Base-by-base conservation (phyloP, 2,329 filamentous ascomycete species). In the Scortechinia acanthostroma region DNA sequence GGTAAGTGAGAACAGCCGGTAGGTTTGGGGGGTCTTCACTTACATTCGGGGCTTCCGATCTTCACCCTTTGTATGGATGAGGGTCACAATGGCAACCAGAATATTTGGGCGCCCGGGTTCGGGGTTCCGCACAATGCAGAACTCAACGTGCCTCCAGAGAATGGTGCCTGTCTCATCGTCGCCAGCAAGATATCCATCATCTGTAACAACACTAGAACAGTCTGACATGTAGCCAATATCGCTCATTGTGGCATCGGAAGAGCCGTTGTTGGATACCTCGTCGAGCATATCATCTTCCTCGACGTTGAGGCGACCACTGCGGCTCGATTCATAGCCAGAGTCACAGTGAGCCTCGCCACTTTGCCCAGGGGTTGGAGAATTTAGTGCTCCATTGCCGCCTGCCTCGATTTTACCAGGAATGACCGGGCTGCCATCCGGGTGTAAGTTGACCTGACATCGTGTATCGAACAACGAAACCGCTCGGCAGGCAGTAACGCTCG, bases 11-110 rank as follows among this genome's bases (percentile, higher is more conserved):
- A 14, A 45, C 14, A 19, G 30, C 43, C 19, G n/a, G 45, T 4
- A 43, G 21, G 21, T 23, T 15, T 28, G 25, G 4, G 46, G 22
- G 13, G 37, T 15, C 30, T 19, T 30, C 10, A 44, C 46, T 51
- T 49, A 55, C 44, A 55, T 51, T 45, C 46, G n/a, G 10, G 43
- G 48, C 43, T 54, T 55, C 40, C 20, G 44, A 33, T 54, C 50
- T 45, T 55, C 48, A 6, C 44, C 48, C 44, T 54, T 54, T 3
- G 44, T 55, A 35, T 53, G 46, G 43, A 55, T 43, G 2, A 53
- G 43, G 16, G 48, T 52, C 23, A 53, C 21, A 42, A 53, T 51
- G 21, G 49, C 46, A 17, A 48, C 16, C 2, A 53, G 43, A 1
- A 54, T 28, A 44, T 55, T 44, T 22, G 17, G 46, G 33, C 42